Percentiles rank a stretch among this genome's conserved stretches.
Evolutionary conservation across 1,284 basidiomycete genomes (phyloP).

Genomic region (Moesziomyces aphidis): DNA sequence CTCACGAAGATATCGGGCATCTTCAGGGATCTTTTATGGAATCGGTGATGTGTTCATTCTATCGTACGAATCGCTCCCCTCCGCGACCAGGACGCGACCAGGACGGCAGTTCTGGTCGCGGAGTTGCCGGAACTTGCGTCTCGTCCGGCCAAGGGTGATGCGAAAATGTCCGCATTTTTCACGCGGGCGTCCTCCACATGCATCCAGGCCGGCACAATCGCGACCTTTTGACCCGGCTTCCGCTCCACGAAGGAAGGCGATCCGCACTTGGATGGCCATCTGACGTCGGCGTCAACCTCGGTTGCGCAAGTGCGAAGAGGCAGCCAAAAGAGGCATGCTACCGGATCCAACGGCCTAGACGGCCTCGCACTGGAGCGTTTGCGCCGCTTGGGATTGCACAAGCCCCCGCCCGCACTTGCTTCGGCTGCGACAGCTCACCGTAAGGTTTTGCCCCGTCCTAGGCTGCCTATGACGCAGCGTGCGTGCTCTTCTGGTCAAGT

Average conservation of each 20-base stretch:
- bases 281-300: background rate
- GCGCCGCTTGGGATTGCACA: background rate
- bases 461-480: too few relatives aligned
- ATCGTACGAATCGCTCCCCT: background rate
- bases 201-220: background rate
- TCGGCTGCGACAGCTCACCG: too few relatives aligned
- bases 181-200: conserved; percentile 1
- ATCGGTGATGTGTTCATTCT: background rate
- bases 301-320: background rate
- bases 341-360: background rate
- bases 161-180: conserved; percentile 2
- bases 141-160: conserved; percentile 8
- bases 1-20: background rate
- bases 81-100: background rate
- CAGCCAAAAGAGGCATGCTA: background rate
- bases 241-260: too few relatives aligned
- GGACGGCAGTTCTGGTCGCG: background rate
- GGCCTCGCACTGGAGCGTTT: background rate
- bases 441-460: too few relatives aligned
- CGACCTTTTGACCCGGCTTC: background rate
- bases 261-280: background rate
- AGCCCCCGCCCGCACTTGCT: background rate
- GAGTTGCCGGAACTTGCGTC: conserved; percentile 11
- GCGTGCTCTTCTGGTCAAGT: too few relatives aligned
- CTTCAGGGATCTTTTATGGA: background rate